Evolutionary conservation across 2,329 filamentous ascomycete species (phyloP), one percentile per base, ranked within the genome.

Genomic region (Calonectria crousiana): DNA sequence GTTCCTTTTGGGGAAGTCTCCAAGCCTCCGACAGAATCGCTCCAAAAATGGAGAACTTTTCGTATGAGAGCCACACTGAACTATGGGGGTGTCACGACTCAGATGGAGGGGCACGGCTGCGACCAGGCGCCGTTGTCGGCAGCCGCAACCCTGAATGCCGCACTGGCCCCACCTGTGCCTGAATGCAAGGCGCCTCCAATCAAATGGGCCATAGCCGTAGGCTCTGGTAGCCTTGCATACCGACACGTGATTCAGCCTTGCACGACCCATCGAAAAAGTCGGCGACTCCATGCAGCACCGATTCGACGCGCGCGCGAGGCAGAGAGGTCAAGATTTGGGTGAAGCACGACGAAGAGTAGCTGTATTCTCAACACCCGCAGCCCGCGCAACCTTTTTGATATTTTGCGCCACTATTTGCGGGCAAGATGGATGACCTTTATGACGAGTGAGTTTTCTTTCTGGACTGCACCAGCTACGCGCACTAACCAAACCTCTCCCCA

Each of bases 341-440:
- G 74, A 69, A 75, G 71, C 76, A 74, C 76, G 74, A 81, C 69
- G 32, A 72, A 66, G 67, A 73, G 74, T 73, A 78, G 60, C 74
- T 72, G 47, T 41, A 75, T 74, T 67, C 76, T 53, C 75, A 69
- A 52, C 72, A 69, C 78, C 76, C 73, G 75, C 66, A 72, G 73
- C 56, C 72, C 71, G 73, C 76, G 73, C 74, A 79, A 69, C 64
- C 41, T 74, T 20, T 71, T 72, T 52, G 38, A 72, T 34, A 28
- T 52, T 16, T 68, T 77, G 77, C 73, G 76, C 75, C 65, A 69
- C 28, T 64, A 41, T 73, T 20, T 32, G 64, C 69, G 28, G 67
- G 47, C 75, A 84, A 81, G 81, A 97, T 98, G 95, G 96, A 98
- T 89, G 96, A 98, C 86, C 92, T 98, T 81, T 98, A 98, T 85